Base-by-base conservation (phyloP, 2,329 filamentous ascomycete genomes). In the Cladosporium halotolerans region DNA sequence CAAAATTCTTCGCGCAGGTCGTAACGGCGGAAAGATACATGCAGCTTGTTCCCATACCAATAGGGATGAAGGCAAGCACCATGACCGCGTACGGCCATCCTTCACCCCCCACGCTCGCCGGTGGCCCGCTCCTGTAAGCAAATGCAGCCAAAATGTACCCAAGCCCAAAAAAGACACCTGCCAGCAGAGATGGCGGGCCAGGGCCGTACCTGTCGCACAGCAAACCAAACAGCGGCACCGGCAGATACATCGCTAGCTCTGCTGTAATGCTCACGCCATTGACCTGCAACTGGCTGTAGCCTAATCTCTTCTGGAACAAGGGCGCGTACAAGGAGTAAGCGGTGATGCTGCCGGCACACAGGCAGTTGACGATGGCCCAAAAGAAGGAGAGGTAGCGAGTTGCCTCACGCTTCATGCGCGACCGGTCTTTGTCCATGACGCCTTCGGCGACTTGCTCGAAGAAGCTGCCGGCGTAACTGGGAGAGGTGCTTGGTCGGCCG, bases 1-100 rank as follows among this genome's bases (percentile, higher is more conserved):
- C 91, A 72, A 97, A 99, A 73, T 97, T 99, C 82, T 99, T 99
- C 34, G 93, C 93, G 66, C 90, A 96, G 0, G 92, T 95, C 6
- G 92, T 92, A n/a, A 99, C 86, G 2, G 89, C 86, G 47, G 85
- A 81, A 53, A 97, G 78, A 70, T 97, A 99, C 83, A 97, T 90
- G 69, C 82, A 83, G 59, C 87, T 88, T 0, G 92, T 96, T 4
- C 83, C 92, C 57, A 85, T 79, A 1, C 93, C 93, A 54, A 99
- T 83, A 48, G 81, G 79, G 44, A 91, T 78, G 68, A 97, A 99
- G 1, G 90, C 85, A 52, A 89, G 67, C 5, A 96, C 75, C 92
- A 99, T 96, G 61, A 87, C 76, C 60, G 80, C 80, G 62, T 95
- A 90, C 0, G 89, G 85, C 80, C 83, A 87, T 16, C 81, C 80